phyloP scores from a whole-genome alignment of 805 yeast species.

The Kodamaea hsintzibuensis region DNA sequence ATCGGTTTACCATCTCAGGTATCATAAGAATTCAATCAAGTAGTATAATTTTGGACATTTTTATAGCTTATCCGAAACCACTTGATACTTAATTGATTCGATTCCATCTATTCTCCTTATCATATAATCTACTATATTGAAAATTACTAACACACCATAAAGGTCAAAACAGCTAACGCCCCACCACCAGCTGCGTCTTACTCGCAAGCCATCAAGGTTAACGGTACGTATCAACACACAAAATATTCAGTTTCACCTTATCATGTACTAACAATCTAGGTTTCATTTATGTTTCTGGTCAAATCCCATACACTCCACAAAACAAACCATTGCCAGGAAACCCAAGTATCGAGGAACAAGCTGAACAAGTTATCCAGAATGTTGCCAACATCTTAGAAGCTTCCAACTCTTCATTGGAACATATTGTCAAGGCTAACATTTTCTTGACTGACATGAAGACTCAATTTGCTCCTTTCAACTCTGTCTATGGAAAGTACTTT shows the following conservation, averaged over 20 bases:
- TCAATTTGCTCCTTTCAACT: slow-evolving; percentile 81
- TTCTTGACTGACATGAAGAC: slow-evolving; percentile 85
- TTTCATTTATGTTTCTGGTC: slow-evolving; percentile 90
- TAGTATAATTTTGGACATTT: too few species aligned
- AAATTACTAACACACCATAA: slow-evolving; percentile 16
- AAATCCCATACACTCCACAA: slow-evolving; percentile 85
- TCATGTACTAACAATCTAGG: slow-evolving; percentile 42
- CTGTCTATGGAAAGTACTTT: slow-evolving; percentile 79
- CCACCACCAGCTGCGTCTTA: slow-evolving; percentile 98
- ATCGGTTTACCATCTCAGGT: too few species aligned
- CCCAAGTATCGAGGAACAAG: slow-evolving; percentile 67
- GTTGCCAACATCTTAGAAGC: slow-evolving; percentile 75
- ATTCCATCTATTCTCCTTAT: too few species aligned
- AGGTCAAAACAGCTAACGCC: slow-evolving; percentile 71
- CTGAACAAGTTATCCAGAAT: slow-evolving; percentile 72
- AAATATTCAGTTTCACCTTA: neutral
- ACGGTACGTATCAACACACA: slow-evolving; percentile 38
- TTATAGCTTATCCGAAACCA: too few species aligned
- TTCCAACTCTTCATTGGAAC: slow-evolving; percentile 79
- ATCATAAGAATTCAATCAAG: too few species aligned
- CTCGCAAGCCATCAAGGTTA: slow-evolving; percentile 92
- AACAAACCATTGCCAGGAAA: slow-evolving; percentile 75
- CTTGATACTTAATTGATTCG: too few species aligned
- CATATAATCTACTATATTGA: too few species aligned
- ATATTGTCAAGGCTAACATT: slow-evolving; percentile 83